Base-by-base conservation (phyloP, 1,139 yeast genomes). In the Suhomyces atakaporum region DNA sequence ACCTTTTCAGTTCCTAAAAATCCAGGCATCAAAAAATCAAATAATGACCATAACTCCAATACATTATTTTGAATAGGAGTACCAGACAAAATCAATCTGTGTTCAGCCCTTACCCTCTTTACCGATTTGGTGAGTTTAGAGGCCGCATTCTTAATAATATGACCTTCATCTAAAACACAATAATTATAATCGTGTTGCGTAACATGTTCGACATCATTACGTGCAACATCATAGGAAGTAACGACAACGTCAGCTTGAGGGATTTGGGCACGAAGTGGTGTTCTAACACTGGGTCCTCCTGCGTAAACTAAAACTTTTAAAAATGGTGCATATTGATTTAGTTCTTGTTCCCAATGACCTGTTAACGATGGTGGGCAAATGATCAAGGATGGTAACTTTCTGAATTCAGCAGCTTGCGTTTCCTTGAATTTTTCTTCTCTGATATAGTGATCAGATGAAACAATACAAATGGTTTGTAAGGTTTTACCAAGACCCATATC, bases 401-500 rank as follows among this genome's bases (percentile, higher is more conserved):
- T 72, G 31, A 74, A 77, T 48, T 89, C 96, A n/a, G 72, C 68
- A 0, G 84, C 73, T 18, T 73, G 62, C 0, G 95, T 80, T 40
- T 77, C 68, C 10, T 63, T 62, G 57, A 71, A 84, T 45, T 80
- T 84, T 47, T 84, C 84, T 10, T 79, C 81, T 53, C 98, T 79
- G 46, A 87, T 56, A 54, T 89, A 87, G 56, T 94, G 98, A 55
- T 94, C 98, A 52, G 97, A 88, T 0, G 98, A 86, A 37, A 94
- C 89, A 47, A 94, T 92, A 65, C 98, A 94, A 54, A 94, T 89
- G 0, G 98, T 90, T 62, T 94, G 99, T 44, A 94, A 72, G 0
- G 99, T 94, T 58, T 94, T 94, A 40, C 99, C 99, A 25, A 94
- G 74, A 9, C 99, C 99, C 99, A 94, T 94, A 78, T 94, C 99